A percentile compares a stretch with the other conserved stretches of the same genome.
phyloP scores from a whole-genome alignment of 78 protist genomes.

The Dictyostelium purpureum region DNA sequence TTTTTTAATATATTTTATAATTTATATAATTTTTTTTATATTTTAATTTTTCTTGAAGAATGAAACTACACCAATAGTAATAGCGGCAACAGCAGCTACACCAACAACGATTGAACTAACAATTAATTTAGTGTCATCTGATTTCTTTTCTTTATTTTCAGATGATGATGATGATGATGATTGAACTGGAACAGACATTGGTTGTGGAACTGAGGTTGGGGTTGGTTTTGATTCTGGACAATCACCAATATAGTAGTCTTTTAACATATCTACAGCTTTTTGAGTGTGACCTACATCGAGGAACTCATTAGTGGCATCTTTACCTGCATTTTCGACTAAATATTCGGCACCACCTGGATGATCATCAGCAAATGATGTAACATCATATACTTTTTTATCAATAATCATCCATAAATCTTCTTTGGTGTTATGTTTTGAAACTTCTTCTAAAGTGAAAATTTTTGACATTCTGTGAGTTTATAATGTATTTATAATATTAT shows the following conservation, averaged over 20 bases:
- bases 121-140: background rate
- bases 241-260: slow-evolving; percentile 45
- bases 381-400: slow-evolving; percentile 86
- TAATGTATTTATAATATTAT: background rate
- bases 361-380: slow-evolving; percentile 80
- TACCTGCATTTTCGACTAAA: slow-evolving; percentile 37
- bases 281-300: slow-evolving; percentile 55
- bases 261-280: slow-evolving; percentile 25
- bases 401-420: slow-evolving; percentile 89
- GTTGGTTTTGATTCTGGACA: slow-evolving; percentile 7
- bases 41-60: background rate
- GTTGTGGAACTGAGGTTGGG: background rate
- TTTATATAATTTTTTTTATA: background rate
- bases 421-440: slow-evolving; percentile 77
- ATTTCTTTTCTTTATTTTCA: background rate
- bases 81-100: background rate
- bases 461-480: background rate
- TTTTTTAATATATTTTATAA: background rate
- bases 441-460: slow-evolving; percentile 70
- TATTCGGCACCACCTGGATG: slow-evolving; percentile 92
- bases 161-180: background rate
- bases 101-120: background rate
- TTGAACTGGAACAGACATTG: background rate
- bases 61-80: background rate
- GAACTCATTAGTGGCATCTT: slow-evolving; percentile 49